phyloP scores from a whole-genome alignment of 2,329 filamentous ascomycete species.

The Westerdykella ornata region DNA sequence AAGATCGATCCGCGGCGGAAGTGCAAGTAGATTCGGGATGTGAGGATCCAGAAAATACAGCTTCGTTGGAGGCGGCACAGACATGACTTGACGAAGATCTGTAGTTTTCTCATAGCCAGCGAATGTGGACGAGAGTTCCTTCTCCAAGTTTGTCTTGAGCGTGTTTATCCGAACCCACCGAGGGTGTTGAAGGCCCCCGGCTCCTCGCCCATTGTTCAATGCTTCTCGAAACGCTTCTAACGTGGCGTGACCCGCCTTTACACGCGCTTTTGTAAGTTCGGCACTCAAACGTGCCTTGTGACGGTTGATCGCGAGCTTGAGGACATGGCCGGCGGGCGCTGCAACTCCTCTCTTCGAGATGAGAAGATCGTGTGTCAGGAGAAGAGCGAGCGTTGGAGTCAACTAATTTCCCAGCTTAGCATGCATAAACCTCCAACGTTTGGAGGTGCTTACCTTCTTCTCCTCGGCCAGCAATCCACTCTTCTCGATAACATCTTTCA shows the following conservation, averaged over 20 bases:
- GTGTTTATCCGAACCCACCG: constrained; percentile 89
- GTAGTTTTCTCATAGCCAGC: constrained; percentile 52
- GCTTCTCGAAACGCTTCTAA: constrained; percentile 59
- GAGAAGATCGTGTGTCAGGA: constrained; percentile 81
- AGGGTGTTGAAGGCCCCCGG: constrained; percentile 53
- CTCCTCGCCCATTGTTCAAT: constrained; percentile 43
- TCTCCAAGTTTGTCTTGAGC: constrained; percentile 61
- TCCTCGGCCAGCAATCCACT: constrained; percentile 71
- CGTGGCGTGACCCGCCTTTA: constrained; percentile 63
- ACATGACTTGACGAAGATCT: constrained; percentile 53
- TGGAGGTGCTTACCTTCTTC: constrained; percentile 60
- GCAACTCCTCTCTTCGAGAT: constrained; percentile 76
- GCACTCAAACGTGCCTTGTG: constrained; percentile 76
- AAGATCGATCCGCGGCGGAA: constrained; percentile 66
- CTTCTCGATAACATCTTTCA: constrained; percentile 85
- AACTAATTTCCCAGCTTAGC: constrained; percentile 49
- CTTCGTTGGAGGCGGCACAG: constrained; percentile 38
- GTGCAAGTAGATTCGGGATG: constrained; percentile 74
- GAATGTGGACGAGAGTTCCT: constrained; percentile 72
- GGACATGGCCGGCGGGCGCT: constrained; percentile 69
- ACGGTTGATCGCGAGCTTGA: constrained; percentile 66
- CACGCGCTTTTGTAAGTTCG: constrained; percentile 72
- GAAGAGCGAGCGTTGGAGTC: constrained; percentile 68
- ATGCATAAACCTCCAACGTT: neutral
- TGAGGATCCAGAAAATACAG: constrained; percentile 68